Evolutionary conservation across 495 filamentous ascomycete species (phyloP).

Genomic region (Aspergillus sclerotiicarbonarius): DNA sequence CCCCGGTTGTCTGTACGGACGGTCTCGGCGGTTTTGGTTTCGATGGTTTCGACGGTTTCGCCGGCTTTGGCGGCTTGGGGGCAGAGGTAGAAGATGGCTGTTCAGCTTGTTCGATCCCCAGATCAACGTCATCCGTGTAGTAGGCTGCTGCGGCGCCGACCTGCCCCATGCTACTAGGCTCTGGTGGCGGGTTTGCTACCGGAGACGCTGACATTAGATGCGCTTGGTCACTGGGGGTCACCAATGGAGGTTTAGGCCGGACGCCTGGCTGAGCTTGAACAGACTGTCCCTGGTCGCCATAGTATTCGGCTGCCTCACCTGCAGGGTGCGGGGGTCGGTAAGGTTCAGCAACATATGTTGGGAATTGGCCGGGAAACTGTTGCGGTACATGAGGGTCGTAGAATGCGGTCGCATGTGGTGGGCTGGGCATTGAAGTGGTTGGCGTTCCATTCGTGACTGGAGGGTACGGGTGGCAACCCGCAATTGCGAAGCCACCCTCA

Average conservation of each 20-base stretch:
- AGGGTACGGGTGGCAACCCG: slow-evolving; percentile 10
- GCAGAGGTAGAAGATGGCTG: slow-evolving; percentile 19
- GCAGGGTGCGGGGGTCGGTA: slow-evolving; percentile 53
- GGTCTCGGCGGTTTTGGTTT: slow-evolving; percentile 27
- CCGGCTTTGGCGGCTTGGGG: slow-evolving; percentile 20
- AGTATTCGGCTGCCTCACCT: slow-evolving; percentile 66
- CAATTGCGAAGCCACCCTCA: slow-evolving; percentile 5
- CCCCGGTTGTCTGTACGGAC: slow-evolving; percentile 19
- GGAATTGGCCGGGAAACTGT: slow-evolving; percentile 61
- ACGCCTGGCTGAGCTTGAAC: slow-evolving; percentile 61
- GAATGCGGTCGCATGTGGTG: slow-evolving; percentile 22
- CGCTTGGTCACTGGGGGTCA: slow-evolving; percentile 51
- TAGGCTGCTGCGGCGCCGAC: slow-evolving; percentile 53
- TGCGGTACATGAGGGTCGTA: slow-evolving; percentile 54
- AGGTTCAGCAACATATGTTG: slow-evolving; percentile 39
- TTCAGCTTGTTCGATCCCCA: slow-evolving; percentile 11
- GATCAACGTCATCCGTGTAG: slow-evolving; percentile 29
- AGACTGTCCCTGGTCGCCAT: slow-evolving; percentile 63
- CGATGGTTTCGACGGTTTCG: slow-evolving; percentile 19
- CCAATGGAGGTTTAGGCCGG: slow-evolving; percentile 49
- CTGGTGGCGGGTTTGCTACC: slow-evolving; percentile 46
- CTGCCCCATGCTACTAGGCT: slow-evolving; percentile 50
- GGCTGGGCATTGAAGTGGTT: slow-evolving; percentile 19
- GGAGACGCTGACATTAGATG: slow-evolving; percentile 51
- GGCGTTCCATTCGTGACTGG: not conserved